Percentiles rank a stretch among this genome's conserved stretches.
Conservation (phyloP, 1,284 basidiomycete genomes). For the Microbotryomycetes sp. region DNA sequence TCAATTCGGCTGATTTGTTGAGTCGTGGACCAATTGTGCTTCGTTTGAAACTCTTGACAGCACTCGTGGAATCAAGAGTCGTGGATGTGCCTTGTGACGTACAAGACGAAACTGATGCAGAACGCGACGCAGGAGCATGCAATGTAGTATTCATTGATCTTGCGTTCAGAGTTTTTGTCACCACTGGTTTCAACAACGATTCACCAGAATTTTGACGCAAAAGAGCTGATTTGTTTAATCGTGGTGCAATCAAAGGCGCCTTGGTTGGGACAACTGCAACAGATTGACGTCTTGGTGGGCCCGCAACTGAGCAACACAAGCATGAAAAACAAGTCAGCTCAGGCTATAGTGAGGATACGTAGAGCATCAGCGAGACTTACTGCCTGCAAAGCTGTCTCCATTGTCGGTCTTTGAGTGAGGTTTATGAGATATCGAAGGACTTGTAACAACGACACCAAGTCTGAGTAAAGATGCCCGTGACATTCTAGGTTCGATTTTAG, state of each 20-base stretch:
- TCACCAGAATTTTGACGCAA: constrained; percentile 45
- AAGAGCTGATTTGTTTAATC: constrained; percentile 65
- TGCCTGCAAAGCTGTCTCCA: background rate
- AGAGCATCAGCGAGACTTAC: constrained; percentile 1
- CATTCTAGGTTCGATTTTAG: constrained; percentile 16
- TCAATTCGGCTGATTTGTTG: constrained; percentile 29
- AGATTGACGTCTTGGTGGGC: constrained; percentile 1
- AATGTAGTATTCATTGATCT: background rate
- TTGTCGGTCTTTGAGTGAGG: background rate
- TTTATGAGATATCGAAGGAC: background rate
- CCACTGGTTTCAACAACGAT: background rate
- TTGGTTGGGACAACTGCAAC: background rate
- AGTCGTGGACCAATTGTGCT: constrained; percentile 17
- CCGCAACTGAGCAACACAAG: constrained; percentile 7
- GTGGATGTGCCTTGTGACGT: background rate
- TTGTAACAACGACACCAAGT: constrained; percentile 2
- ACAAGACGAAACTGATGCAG: background rate
- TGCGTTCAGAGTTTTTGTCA: background rate
- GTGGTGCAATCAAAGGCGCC: constrained; percentile 55
- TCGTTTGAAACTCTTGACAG: background rate
- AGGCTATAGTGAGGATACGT: background rate
- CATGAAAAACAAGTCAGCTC: too few relatives aligned
- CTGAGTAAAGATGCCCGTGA: constrained; percentile 15
- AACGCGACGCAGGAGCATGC: background rate
- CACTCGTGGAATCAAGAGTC: background rate